phyloP scores from a whole-genome alignment of 805 yeast genomes.

The Wickerhamomyces subpelliculosus region DNA sequence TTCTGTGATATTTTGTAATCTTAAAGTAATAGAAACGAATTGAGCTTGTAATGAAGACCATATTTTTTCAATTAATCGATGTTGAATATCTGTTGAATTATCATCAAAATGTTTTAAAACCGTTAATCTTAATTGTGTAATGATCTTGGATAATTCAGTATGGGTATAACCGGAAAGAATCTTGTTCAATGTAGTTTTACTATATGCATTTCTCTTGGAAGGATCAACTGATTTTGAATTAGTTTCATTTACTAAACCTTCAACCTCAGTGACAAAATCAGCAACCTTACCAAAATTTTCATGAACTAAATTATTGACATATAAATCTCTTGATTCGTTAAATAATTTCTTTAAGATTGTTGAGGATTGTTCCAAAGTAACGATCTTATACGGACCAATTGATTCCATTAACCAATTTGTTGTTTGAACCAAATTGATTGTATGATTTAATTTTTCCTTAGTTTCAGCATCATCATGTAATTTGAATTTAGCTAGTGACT shows the following conservation, averaged over 20 bases:
- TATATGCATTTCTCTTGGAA: constrained; percentile 57
- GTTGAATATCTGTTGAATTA: constrained; percentile 35
- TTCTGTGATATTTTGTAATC: constrained; percentile 48
- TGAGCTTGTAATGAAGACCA: constrained; percentile 69
- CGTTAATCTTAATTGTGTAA: constrained; percentile 46
- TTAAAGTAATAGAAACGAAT: constrained; percentile 47
- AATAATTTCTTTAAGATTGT: constrained; percentile 21
- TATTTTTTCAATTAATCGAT: constrained; percentile 49
- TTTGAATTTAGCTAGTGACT: constrained; percentile 4
- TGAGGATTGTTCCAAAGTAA: constrained; percentile 7
- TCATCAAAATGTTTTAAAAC: constrained; percentile 47
- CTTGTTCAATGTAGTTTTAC: constrained; percentile 49
- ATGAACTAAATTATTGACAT: constrained; percentile 39
- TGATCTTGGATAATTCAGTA: constrained; percentile 48
- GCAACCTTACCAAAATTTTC: constrained; percentile 62
- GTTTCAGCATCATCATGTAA: constrained; percentile 13
- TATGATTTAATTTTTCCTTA: constrained; percentile 32
- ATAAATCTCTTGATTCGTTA: constrained; percentile 29
- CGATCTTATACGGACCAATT: constrained; percentile 20
- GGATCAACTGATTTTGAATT: constrained; percentile 31
- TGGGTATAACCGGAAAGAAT: constrained; percentile 51
- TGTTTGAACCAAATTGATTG: constrained; percentile 45
- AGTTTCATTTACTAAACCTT: constrained; percentile 35
- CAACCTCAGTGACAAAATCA: constrained; percentile 59
- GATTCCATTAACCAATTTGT: constrained; percentile 44